These are phyloP conservation scores for Sporisorium sorghi DNA, from an alignment of 1,284 basidiomycete genomes.

Conservation along the genomic window DNA sequence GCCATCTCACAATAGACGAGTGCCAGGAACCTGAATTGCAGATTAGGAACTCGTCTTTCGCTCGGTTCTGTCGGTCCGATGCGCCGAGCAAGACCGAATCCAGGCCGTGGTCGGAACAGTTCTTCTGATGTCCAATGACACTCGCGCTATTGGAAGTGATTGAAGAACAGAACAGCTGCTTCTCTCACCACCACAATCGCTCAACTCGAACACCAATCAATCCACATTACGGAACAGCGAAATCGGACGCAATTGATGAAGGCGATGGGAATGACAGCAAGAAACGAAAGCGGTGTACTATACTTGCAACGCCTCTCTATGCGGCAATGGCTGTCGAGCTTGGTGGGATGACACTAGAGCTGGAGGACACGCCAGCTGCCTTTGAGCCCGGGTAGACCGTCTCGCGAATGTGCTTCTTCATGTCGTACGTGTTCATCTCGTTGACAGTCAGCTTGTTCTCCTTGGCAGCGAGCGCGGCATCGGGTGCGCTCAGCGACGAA, in stretches of 20 bases:
- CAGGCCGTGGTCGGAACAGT: neutral
- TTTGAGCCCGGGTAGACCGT: slow-evolving; percentile 23
- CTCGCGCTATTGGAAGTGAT: no score
- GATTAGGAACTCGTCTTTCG: neutral
- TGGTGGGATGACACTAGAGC: neutral
- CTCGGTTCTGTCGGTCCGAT: slow-evolving; percentile 1
- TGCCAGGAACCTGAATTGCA: neutral
- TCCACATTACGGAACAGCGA: neutral
- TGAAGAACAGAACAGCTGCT: neutral
- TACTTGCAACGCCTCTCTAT: slow-evolving; percentile 31
- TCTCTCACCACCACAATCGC: neutral
- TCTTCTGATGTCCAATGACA: neutral
- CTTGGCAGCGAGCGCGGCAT: slow-evolving; percentile 68
- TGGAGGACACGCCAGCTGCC: neutral
- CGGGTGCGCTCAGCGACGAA: slow-evolving; percentile 65
- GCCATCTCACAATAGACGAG: neutral
- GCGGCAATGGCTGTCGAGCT: slow-evolving; percentile 35
- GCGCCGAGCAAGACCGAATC: neutral
- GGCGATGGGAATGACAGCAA: neutral
- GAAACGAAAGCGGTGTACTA: neutral
- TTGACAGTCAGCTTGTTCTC: slow-evolving; percentile 68
- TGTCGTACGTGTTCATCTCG: slow-evolving; percentile 58
- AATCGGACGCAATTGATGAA: neutral
- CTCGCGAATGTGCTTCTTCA: slow-evolving; percentile 45
- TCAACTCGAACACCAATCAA: neutral